Percentiles rank a stretch among this genome's conserved stretches.
These are phyloP conservation scores for Eutrema yunnanense DNA, from an alignment of 345 rosid species.

Conservation along the genomic window DNA sequence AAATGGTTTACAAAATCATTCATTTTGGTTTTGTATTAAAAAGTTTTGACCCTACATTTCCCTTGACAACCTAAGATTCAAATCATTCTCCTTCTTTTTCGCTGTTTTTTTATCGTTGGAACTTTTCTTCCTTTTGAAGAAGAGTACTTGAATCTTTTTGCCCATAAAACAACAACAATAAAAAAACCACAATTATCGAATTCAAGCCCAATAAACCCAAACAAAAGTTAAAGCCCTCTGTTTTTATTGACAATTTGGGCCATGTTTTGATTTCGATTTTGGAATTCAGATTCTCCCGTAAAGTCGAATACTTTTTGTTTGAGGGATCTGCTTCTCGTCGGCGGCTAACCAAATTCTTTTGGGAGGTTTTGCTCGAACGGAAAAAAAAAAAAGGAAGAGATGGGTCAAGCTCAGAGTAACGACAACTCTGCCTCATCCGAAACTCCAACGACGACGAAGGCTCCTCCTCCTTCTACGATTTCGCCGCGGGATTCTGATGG, in stretches of 20 bases:
- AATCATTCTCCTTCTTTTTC: constrained; percentile 6
- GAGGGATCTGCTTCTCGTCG: background rate
- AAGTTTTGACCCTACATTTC: constrained; percentile 8
- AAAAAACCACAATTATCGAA: background rate
- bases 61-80: constrained; percentile 24
- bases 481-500: constrained; percentile 10
- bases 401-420: constrained; percentile 59
- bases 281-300: no score
- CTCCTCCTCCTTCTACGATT: constrained; percentile 1
- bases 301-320: background rate
- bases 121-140: background rate
- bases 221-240: background rate
- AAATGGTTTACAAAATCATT: background rate
- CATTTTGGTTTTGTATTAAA: constrained; percentile 10
- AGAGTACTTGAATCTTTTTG: background rate
- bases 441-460: constrained; percentile 2
- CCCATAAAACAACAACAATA: background rate
- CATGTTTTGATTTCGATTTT: background rate
- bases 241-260: background rate
- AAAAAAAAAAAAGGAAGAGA: constrained; percentile 5
- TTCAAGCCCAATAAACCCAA: background rate
- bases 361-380: background rate
- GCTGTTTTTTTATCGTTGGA: background rate
- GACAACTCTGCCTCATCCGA: constrained; percentile 8
- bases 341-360: background rate